A percentile compares a stretch with the other conserved stretches of the same genome.
These are phyloP conservation scores for Paecilomyces sp. DNA, from an alignment of 2,329 filamentous ascomycete species.

Conservation along the genomic window DNA sequence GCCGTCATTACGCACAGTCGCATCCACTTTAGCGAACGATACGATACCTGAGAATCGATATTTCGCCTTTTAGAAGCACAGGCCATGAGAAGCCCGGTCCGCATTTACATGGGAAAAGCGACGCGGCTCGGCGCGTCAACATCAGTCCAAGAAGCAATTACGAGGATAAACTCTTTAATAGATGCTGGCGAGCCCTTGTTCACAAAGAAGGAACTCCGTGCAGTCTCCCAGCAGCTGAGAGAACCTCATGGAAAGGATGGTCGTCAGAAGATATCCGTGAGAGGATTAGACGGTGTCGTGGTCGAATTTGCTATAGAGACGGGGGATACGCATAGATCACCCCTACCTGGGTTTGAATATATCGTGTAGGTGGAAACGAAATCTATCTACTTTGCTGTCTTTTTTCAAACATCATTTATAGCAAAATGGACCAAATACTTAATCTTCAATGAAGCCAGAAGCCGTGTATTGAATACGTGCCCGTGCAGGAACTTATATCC, in stretches of 20 bases:
- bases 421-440: background rate
- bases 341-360: conserved; percentile 1
- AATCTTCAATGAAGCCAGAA: background rate
- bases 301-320: conserved; percentile 4
- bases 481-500: background rate
- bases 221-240: conserved; percentile 1
- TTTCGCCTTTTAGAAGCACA: background rate
- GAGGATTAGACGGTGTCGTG: conserved; percentile 1
- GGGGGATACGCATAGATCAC: background rate
- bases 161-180: conserved; percentile 1
- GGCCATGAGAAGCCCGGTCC: background rate
- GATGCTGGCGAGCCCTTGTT: background rate
- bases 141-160: conserved; percentile 4
- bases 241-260: background rate
- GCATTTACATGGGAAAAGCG: background rate
- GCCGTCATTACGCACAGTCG: background rate
- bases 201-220: conserved; percentile 2
- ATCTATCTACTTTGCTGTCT: too few relatives aligned
- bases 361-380: conserved; percentile 4
- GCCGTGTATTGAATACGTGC: background rate
- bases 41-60: background rate
- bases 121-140: background rate
- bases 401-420: background rate
- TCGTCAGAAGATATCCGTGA: background rate
- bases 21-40: background rate